phyloP scores from a whole-genome alignment of 306 rosid genomes.

The Vigna reflexopilosa region DNA sequence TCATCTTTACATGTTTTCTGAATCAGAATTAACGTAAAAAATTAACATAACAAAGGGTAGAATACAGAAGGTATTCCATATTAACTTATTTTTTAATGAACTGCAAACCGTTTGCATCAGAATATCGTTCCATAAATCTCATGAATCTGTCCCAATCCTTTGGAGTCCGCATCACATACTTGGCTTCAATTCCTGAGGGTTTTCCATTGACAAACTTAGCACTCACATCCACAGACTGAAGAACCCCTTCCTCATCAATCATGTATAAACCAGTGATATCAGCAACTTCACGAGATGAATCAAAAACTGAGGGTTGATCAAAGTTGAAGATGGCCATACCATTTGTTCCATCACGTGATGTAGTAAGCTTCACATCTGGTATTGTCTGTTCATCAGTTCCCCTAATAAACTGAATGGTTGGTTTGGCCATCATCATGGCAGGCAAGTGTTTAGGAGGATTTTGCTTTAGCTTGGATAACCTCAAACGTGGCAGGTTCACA shows the following conservation, averaged over 20 bases:
- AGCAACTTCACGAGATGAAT: background rate
- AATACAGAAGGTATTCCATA: constrained; percentile 23
- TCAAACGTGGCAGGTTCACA: background rate
- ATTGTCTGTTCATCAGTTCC: background rate
- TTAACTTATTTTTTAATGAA: background rate
- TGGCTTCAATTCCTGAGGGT: background rate
- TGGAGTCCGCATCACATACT: background rate
- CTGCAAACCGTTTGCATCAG: background rate
- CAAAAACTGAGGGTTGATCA: background rate
- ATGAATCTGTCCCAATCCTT: background rate
- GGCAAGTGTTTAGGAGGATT: background rate
- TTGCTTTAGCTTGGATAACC: background rate
- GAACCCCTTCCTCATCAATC: background rate
- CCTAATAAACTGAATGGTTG: background rate
- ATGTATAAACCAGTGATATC: background rate
- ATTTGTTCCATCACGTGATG: background rate
- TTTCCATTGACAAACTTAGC: constrained; percentile 11
- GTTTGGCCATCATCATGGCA: background rate
- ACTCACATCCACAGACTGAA: constrained; percentile 8
- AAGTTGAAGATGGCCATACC: background rate
- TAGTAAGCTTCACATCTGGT: background rate
- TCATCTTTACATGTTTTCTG: background rate
- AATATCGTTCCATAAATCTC: constrained; percentile 11
- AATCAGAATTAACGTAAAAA: constrained; percentile 1
- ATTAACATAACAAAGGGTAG: background rate